Evolutionary conservation across 2,329 filamentous ascomycete genomes (phyloP).

Genomic region (Geoglossum cookeanum): DNA sequence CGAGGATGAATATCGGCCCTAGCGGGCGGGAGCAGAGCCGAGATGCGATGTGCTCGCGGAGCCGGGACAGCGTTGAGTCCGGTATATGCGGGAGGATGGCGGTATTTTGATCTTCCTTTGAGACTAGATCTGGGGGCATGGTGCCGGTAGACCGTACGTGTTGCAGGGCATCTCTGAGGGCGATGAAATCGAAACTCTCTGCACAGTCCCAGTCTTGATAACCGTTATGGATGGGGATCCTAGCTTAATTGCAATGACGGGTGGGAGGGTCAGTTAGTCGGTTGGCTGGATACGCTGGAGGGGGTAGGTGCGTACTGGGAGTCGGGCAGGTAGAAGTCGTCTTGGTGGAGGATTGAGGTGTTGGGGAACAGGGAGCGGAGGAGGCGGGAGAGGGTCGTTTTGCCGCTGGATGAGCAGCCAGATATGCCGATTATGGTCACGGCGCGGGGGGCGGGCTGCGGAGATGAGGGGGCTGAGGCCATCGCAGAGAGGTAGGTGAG

Average conservation of each 20-base stretch:
- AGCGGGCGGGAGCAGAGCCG: constrained; percentile 7
- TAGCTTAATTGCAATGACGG: background rate
- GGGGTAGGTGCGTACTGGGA: constrained; percentile 29
- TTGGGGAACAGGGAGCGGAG: constrained; percentile 57
- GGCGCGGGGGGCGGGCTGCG: background rate
- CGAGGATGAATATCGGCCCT: constrained; percentile 48
- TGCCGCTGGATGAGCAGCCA: constrained; percentile 81
- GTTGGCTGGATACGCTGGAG: background rate
- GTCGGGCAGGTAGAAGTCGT: constrained; percentile 87
- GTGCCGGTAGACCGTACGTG: constrained; percentile 50
- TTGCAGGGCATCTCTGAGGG: constrained; percentile 45
- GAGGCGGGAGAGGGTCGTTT: constrained; percentile 78
- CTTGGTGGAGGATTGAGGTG: constrained; percentile 75
- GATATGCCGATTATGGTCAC: constrained; percentile 60
- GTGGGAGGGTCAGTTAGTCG: background rate
- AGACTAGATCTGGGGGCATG: constrained; percentile 25
- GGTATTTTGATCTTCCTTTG: constrained; percentile 45
- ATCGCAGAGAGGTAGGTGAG: background rate
- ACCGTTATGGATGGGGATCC: constrained; percentile 28
- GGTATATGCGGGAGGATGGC: constrained; percentile 36
- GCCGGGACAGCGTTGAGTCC: constrained; percentile 25
- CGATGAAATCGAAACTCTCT: constrained; percentile 52
- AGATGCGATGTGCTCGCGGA: background rate
- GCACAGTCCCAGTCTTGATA: constrained; percentile 86
- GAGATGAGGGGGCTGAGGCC: background rate